phyloP scores from a whole-genome alignment of 306 rosid species.

The Quercus robur region DNA sequence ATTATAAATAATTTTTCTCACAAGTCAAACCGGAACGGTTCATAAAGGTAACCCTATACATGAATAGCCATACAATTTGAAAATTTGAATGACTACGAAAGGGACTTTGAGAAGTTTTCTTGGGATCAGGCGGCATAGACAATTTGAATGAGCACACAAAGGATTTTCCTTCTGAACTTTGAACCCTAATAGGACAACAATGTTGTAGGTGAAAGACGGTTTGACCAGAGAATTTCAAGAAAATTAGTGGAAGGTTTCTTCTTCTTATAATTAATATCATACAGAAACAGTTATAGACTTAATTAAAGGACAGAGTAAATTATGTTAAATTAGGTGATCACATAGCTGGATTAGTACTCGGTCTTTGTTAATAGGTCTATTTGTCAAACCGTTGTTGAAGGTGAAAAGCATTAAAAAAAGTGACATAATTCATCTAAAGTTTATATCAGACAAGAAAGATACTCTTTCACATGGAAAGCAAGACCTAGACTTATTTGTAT shows the following conservation, averaged over 20 bases:
- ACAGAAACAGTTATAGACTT: not conserved
- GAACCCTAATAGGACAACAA: too few species aligned
- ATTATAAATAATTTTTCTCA: too few species aligned
- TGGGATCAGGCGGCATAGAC: not conserved
- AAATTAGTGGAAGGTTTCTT: not conserved
- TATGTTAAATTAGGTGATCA: not conserved
- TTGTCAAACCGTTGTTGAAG: not conserved
- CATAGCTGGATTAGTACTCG: not conserved
- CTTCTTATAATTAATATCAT: not conserved
- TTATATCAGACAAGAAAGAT: not conserved
- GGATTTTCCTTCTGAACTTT: too few species aligned
- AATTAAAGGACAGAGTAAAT: not conserved
- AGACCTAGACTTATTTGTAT: not conserved
- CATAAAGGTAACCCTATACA: too few species aligned
- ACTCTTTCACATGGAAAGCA: not conserved
- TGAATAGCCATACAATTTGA: too few species aligned
- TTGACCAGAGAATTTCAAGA: not conserved
- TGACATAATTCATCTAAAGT: not conserved
- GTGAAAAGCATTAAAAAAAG: not conserved
- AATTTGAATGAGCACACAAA: too few species aligned
- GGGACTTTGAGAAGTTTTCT: not conserved
- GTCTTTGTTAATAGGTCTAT: not conserved
- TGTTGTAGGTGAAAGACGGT: too few species aligned
- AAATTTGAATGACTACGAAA: too few species aligned
- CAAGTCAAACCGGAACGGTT: too few species aligned